phyloP scores from a whole-genome alignment of 306 rosid species.

The Cyclanthera cordifolia region DNA sequence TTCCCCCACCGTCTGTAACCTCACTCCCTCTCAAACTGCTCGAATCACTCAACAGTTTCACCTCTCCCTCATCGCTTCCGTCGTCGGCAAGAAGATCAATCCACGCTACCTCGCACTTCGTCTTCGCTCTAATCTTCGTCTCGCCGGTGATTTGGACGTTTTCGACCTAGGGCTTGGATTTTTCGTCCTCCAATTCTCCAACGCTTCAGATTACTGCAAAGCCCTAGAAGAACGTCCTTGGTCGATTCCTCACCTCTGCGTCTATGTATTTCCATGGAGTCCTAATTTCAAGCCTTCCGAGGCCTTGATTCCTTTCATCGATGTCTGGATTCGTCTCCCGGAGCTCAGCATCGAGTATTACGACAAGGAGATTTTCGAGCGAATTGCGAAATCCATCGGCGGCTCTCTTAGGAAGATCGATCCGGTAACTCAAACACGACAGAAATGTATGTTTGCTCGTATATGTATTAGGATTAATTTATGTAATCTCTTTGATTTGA shows the following conservation, averaged over 20 bases:
- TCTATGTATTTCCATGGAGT: neutral
- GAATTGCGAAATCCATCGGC: neutral
- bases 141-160: neutral
- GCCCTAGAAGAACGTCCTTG: neutral
- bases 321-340: slow-evolving; percentile 2
- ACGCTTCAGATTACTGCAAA: neutral
- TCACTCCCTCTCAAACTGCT: neutral
- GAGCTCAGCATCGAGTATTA: neutral
- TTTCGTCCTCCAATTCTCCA: neutral
- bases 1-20: neutral
- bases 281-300: slow-evolving; percentile 9
- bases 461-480: neutral
- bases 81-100: neutral
- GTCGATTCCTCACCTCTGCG: neutral
- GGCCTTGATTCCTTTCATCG: neutral
- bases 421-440: neutral
- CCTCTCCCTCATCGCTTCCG: neutral
- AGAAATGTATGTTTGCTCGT: slow-evolving; percentile 2
- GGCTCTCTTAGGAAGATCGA: neutral
- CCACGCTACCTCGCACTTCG: neutral
- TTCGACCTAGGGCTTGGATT: neutral
- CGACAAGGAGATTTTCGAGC: neutral
- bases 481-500: neutral
- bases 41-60: neutral
- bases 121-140: neutral